Conservation (phyloP, 768 basidiomycete genomes). For the Leccinum fibrillosum region DNA sequence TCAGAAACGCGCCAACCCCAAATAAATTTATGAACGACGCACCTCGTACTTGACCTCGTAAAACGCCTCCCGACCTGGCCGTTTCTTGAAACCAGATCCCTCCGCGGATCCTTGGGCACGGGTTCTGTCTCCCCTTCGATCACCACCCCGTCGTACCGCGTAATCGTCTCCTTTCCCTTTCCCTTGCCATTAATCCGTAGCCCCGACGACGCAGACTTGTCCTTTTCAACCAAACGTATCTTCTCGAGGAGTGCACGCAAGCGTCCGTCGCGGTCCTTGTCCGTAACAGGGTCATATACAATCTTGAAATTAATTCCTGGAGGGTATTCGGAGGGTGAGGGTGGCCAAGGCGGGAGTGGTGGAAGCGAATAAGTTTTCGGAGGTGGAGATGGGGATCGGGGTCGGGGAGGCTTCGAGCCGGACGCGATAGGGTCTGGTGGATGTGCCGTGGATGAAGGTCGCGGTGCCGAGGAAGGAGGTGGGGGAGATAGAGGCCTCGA, state of each 20-base stretch:
- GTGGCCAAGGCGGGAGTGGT: slow-evolving; percentile 53
- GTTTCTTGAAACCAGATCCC: slow-evolving; percentile 33
- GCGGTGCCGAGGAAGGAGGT: slow-evolving; percentile 13
- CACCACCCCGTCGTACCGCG: slow-evolving; percentile 55
- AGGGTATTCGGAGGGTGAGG: slow-evolving; percentile 48
- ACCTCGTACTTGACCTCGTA: slow-evolving; percentile 56
- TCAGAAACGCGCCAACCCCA: slow-evolving; percentile 2
- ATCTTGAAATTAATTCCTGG: slow-evolving; percentile 54
- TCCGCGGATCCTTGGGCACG: slow-evolving; percentile 54
- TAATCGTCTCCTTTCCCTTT: slow-evolving; percentile 58
- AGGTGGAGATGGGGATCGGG: slow-evolving; percentile 14
- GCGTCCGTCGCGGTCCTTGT: slow-evolving; percentile 42
- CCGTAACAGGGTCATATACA: slow-evolving; percentile 57
- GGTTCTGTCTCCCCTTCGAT: slow-evolving; percentile 42
- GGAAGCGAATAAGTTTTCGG: slow-evolving; percentile 39
- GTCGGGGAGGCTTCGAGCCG: slow-evolving; percentile 18
- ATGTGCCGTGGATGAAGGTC: slow-evolving; percentile 16
- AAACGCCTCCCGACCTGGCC: slow-evolving; percentile 39
- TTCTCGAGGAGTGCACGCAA: slow-evolving; percentile 41
- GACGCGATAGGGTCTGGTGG: slow-evolving; percentile 30
- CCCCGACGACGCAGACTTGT: slow-evolving; percentile 22
- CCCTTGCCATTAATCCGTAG: slow-evolving; percentile 57
- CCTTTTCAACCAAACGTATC: slow-evolving; percentile 34
- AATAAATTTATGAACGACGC: slow-evolving; percentile 16
- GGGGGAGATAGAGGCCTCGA: slow-evolving; percentile 31